phyloP scores from a whole-genome alignment of 257 asterid genomes.

The Haberlea rhodopensis region DNA sequence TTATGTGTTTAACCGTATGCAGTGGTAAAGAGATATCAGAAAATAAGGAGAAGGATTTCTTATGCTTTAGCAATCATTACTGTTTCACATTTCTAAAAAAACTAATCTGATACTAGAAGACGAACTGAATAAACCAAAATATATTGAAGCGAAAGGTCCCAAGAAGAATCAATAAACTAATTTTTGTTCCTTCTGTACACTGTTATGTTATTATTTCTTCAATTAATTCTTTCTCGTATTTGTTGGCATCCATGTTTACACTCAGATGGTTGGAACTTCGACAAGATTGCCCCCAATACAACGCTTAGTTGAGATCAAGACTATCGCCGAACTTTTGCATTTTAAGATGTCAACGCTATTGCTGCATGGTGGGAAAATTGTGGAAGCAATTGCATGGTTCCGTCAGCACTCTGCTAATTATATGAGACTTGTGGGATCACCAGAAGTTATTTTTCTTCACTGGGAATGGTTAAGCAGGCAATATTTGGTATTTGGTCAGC shows the following conservation, averaged over 20 bases:
- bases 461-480: constrained; percentile 99
- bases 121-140: neutral
- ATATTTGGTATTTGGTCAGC: constrained; percentile 80
- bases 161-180: neutral
- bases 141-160: neutral
- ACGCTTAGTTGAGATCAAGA: constrained; percentile 79
- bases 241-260: constrained; percentile 18
- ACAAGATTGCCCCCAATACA: constrained; percentile 92
- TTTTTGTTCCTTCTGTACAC: neutral
- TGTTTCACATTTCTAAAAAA: constrained; percentile 1
- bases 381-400: constrained; percentile 85
- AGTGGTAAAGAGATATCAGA: neutral
- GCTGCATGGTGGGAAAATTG: constrained; percentile 85
- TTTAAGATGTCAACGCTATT: constrained; percentile 84
- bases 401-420: constrained; percentile 69
- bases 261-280: constrained; percentile 84
- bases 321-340: constrained; percentile 83
- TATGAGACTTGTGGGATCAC: constrained; percentile 67
- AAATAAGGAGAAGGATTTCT: neutral
- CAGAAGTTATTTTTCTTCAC: constrained; percentile 77
- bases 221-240: constrained; percentile 2
- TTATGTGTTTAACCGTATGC: constrained; percentile 2
- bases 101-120: neutral
- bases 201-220: constrained; percentile 20
- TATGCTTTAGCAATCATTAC: constrained; percentile 2